Percentiles rank a stretch among this genome's conserved stretches.
Conservation (phyloP, 192 early-diverging fungal genomes). For the Diversispora eburnea region DNA sequence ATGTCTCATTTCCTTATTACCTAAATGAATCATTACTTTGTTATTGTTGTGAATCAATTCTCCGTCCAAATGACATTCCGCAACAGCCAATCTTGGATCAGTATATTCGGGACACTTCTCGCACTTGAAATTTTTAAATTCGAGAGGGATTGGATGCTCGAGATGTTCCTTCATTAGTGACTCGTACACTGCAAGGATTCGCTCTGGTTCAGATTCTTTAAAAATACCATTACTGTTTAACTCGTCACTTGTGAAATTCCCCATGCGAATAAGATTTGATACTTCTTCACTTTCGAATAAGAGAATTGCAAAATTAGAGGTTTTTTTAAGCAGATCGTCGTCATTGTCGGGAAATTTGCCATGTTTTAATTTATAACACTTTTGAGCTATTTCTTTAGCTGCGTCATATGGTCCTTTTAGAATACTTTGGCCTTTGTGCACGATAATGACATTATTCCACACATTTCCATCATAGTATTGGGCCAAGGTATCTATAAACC, state of each 20-base stretch:
- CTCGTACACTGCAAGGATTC: not conserved
- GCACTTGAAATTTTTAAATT: not conserved
- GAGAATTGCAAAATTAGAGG: not conserved
- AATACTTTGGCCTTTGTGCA: not conserved
- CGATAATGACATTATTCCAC: constrained; percentile 25
- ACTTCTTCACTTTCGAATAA: not conserved
- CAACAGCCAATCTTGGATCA: constrained; percentile 2
- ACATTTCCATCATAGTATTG: constrained; percentile 20
- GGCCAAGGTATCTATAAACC: constrained; percentile 17
- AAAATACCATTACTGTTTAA: not conserved
- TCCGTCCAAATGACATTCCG: not conserved
- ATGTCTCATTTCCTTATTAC: no score
- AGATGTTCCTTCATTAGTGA: constrained; percentile 5
- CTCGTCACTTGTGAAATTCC: not conserved
- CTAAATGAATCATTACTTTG: not conserved
- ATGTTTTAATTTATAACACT: no score
- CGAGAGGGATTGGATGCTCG: not conserved
- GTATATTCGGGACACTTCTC: not conserved
- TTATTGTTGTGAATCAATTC: not conserved
- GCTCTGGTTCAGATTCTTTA: not conserved
- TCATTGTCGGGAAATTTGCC: not conserved
- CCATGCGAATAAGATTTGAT: not conserved
- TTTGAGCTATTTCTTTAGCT: not conserved
- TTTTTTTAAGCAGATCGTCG: not conserved
- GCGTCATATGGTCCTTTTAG: not conserved